Evolutionary conservation across 108 stramenopile species (phyloP).

Genomic region (Skeletonema grethae): DNA sequence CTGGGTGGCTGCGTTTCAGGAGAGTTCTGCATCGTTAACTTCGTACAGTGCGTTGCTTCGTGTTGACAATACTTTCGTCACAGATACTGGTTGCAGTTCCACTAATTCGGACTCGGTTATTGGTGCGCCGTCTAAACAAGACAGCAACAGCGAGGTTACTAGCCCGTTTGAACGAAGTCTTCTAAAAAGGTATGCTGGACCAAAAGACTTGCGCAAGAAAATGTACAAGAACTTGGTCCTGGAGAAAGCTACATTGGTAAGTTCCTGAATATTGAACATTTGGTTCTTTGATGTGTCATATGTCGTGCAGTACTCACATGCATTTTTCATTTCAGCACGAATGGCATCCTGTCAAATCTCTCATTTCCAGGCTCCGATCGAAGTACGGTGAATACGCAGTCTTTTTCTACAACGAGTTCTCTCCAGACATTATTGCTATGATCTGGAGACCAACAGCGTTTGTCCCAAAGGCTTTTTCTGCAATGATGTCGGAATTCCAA

Average conservation of each 20-base stretch:
- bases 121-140: slow-evolving; percentile 2
- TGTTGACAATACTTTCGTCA: slow-evolving; percentile 58
- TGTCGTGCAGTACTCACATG: not conserved
- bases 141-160: slow-evolving; percentile 4
- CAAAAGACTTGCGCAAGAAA: slow-evolving; percentile 68
- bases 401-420: slow-evolving; percentile 82
- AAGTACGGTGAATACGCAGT: slow-evolving; percentile 66
- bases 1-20: slow-evolving; percentile 74
- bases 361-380: slow-evolving; percentile 55
- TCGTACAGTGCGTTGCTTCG: slow-evolving; percentile 80
- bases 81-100: slow-evolving; percentile 74
- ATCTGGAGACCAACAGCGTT: slow-evolving; percentile 77
- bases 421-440: slow-evolving; percentile 79
- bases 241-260: slow-evolving; percentile 42
- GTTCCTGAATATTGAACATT: not conserved
- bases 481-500: slow-evolving; percentile 66
- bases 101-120: slow-evolving; percentile 45
- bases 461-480: slow-evolving; percentile 60
- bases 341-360: slow-evolving; percentile 71
- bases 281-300: not conserved
- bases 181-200: slow-evolving; percentile 53
- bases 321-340: slow-evolving; percentile 34
- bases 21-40: slow-evolving; percentile 66
- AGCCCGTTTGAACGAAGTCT: slow-evolving; percentile 65
- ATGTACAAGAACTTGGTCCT: slow-evolving; percentile 70